Base-by-base conservation (phyloP, 805 yeast genomes). In the Starmerella gropengiesseri region DNA sequence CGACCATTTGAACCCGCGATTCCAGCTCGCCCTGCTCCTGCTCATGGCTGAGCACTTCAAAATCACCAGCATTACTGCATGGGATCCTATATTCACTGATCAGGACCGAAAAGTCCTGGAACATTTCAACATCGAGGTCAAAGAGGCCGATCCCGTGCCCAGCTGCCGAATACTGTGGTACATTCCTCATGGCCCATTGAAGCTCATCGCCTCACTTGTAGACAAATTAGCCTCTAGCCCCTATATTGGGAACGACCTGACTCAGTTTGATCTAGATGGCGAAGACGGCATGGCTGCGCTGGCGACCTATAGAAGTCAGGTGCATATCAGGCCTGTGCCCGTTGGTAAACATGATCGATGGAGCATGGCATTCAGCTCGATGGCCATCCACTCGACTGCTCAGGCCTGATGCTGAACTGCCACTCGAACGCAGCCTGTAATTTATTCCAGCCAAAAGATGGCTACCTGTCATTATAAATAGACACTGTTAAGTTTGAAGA, bases 171-270 rank as follows among this genome's bases (percentile, higher is more conserved):
- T 30, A 3, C 59, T 82, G 2, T 79, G 64, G 56, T 81, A 74
- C 54, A 65, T 82, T 36, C 93, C 93, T 0, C 94, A 82, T 61
- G 89, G 87, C 0, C 83, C 85, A 1, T 59, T 78, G 30, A 41
- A 54, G 1, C 49, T 64, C 3, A 52, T 56, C 5, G 53, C 55
- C 14, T 17, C 32, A 7, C 47, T 58, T 16, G 46, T 54, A 11
- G 39, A 37, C 4, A 17, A 25, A 5, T 31, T 49, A 17, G 35
- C 36, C 3, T 17, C 29, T 8, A 37, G 29, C 14, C 19, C 46
- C 4, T 49, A 44, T 29, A 32, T 57, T n/a, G 60, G 60, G 2
- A 57, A 57, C 42, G 48, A 51, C 23, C 31, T 56, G 33, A 7
- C 33, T 3, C 33, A 30, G 12, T 54, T 49, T 34, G 50, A 52